Percentiles rank a stretch among this genome's conserved stretches.
Conservation (phyloP, 1,284 basidiomycete genomes). For the Tilletiopsis washingtonensis region DNA sequence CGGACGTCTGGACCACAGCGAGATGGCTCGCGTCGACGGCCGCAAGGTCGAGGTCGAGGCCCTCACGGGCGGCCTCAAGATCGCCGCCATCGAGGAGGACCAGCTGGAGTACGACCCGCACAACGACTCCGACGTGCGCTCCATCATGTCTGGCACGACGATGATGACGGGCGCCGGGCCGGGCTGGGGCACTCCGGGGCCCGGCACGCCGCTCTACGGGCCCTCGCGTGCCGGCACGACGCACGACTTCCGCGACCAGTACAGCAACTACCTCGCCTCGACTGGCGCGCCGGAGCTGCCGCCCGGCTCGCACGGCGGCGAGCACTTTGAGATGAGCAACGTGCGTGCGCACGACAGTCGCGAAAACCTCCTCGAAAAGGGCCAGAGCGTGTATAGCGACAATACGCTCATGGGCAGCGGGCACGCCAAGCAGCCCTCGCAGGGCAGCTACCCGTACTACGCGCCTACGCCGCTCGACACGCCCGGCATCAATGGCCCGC, state of each 20-base stretch:
- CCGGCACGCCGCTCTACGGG: slow-evolving; percentile 7
- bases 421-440: background rate
- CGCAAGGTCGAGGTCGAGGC: slow-evolving; percentile 29
- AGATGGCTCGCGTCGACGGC: slow-evolving; percentile 22
- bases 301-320: slow-evolving; percentile 13
- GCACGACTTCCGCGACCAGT: slow-evolving; percentile 30
- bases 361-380: slow-evolving; percentile 38
- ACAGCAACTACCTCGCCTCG: slow-evolving; percentile 30
- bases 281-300: slow-evolving; percentile 5
- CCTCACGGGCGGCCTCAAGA: slow-evolving; percentile 34
- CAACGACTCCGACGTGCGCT: slow-evolving; percentile 30
- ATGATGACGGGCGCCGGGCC: slow-evolving; percentile 18
- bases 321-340: slow-evolving; percentile 35
- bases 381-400: background rate
- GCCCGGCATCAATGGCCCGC: slow-evolving; percentile 3
- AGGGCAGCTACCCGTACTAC: background rate
- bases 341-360: slow-evolving; percentile 23
- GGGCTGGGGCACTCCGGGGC: slow-evolving; percentile 12
- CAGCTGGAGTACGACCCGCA: slow-evolving; percentile 40
- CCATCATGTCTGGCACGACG: slow-evolving; percentile 40
- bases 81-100: slow-evolving; percentile 38
- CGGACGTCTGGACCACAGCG: slow-evolving; percentile 23
- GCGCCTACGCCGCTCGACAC: background rate
- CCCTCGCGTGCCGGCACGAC: slow-evolving; percentile 1
- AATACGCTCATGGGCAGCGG: background rate